These are phyloP conservation scores for Detonula confervacea DNA, from an alignment of 352 stramenopile genomes.

Conservation along the genomic window DNA sequence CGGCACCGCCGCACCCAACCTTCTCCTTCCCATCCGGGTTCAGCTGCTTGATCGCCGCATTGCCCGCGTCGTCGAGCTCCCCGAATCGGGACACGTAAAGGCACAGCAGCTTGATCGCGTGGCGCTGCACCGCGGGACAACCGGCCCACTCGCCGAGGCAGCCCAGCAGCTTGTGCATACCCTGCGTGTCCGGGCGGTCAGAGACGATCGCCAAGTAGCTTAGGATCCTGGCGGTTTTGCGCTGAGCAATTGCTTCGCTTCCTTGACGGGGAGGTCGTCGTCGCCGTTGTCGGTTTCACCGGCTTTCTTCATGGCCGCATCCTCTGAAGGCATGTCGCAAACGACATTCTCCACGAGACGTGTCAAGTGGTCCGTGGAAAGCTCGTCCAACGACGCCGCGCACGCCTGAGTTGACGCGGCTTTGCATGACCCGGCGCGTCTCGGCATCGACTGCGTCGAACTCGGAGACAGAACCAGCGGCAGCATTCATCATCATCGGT, in stretches of 20 bases:
- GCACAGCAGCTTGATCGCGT: conserved; percentile 53
- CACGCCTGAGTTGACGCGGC: too few species aligned
- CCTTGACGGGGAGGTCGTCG: background rate
- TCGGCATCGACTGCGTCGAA: too few species aligned
- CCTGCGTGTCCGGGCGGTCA: too few species aligned
- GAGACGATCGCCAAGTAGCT: conserved; percentile 36
- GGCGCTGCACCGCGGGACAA: background rate
- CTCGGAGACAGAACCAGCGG: too few species aligned
- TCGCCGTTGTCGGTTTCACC: too few species aligned
- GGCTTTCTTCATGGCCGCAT: too few species aligned
- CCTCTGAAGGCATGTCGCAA: background rate
- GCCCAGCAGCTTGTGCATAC: conserved; percentile 35
- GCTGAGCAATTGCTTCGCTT: conserved; percentile 16
- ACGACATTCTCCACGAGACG: conserved; percentile 36
- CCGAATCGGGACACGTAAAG: conserved; percentile 54
- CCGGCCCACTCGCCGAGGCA: conserved; percentile 40
- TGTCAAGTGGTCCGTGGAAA: conserved; percentile 44
- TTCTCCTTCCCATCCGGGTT: background rate
- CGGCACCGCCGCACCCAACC: background rate
- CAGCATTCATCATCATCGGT: too few species aligned
- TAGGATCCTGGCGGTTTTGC: conserved; percentile 31
- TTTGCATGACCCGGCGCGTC: too few species aligned
- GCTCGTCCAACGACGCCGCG: conserved; percentile 39
- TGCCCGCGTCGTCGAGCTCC: conserved; percentile 43
- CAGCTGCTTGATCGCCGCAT: conserved; percentile 34